phyloP scores from a whole-genome alignment of 305 asterid species.

The Petunia hybrid region DNA sequence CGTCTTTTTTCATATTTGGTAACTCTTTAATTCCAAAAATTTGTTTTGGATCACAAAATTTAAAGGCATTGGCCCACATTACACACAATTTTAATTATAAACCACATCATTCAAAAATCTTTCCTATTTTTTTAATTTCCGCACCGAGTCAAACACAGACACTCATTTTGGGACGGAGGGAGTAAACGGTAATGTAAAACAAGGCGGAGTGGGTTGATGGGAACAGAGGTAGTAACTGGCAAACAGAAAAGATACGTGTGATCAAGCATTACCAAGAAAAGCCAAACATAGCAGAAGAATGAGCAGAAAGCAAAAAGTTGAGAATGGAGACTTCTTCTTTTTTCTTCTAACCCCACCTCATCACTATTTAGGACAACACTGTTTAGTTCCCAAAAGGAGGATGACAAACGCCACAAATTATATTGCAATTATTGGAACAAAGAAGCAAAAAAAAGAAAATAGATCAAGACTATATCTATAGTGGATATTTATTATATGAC shows the following conservation, averaged over 20 bases:
- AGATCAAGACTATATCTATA: neutral
- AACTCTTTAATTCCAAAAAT: no score
- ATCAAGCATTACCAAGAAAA: slow-evolving; percentile 14
- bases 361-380: slow-evolving; percentile 1
- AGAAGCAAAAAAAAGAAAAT: neutral
- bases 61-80: no score
- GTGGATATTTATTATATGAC: neutral
- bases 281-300: slow-evolving; percentile 21
- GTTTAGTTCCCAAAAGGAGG: slow-evolving; percentile 27
- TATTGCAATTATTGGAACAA: neutral
- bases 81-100: no score
- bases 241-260: slow-evolving; percentile 18
- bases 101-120: no score
- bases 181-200: no score
- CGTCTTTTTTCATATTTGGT: no score
- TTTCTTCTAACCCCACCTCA: slow-evolving; percentile 8
- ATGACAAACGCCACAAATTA: neutral
- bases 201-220: neutral
- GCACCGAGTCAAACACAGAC: no score
- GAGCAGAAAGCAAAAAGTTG: slow-evolving; percentile 25
- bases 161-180: no score
- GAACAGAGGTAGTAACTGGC: slow-evolving; percentile 10
- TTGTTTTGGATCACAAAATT: no score
- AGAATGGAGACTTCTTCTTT: neutral
- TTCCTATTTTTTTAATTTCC: no score